A percentile compares a stretch with the other conserved stretches of the same genome.
Conservation (phyloP, 2,329 filamentous ascomycete genomes). For the Phoma sp. region DNA sequence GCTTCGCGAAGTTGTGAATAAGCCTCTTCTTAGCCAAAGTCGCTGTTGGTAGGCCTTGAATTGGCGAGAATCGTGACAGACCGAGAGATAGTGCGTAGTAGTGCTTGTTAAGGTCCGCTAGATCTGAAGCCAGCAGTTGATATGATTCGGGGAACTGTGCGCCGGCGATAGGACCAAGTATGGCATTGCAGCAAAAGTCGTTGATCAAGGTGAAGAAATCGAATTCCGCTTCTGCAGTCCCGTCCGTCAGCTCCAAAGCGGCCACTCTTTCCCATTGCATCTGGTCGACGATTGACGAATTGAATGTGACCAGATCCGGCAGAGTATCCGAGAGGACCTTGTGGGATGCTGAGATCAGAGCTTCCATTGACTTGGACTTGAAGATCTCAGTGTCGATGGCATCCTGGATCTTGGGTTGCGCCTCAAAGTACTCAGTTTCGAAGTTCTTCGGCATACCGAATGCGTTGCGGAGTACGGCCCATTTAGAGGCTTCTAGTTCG, state of each 20-base stretch:
- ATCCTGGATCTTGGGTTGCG: constrained; percentile 38
- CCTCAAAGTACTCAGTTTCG: constrained; percentile 27
- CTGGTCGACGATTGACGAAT: constrained; percentile 65
- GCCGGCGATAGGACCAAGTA: constrained; percentile 57
- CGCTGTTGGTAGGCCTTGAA: constrained; percentile 52
- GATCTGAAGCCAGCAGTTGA: constrained; percentile 55
- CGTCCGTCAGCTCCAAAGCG: constrained; percentile 52
- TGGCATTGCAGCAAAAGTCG: constrained; percentile 62
- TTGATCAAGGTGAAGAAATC: constrained; percentile 56
- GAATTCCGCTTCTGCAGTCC: constrained; percentile 56
- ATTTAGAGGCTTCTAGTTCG: constrained; percentile 27
- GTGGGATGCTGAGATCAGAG: constrained; percentile 40
- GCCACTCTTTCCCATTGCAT: constrained; percentile 66
- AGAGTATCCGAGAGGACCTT: constrained; percentile 50
- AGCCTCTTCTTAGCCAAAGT: constrained; percentile 44
- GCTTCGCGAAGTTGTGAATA: constrained; percentile 32
- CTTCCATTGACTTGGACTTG: constrained; percentile 54
- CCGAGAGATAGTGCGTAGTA: constrained; percentile 63
- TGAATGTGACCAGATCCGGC: constrained; percentile 65
- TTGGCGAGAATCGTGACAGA: constrained; percentile 61
- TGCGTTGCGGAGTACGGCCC: constrained; percentile 36
- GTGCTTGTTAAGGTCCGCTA: constrained; percentile 62
- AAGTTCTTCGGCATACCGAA: constrained; percentile 35
- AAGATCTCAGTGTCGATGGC: constrained; percentile 54
- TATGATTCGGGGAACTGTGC: constrained; percentile 58